These are phyloP conservation scores for Corymbia citriodora DNA, from an alignment of 441 rosid genomes.

Conservation along the genomic window DNA sequence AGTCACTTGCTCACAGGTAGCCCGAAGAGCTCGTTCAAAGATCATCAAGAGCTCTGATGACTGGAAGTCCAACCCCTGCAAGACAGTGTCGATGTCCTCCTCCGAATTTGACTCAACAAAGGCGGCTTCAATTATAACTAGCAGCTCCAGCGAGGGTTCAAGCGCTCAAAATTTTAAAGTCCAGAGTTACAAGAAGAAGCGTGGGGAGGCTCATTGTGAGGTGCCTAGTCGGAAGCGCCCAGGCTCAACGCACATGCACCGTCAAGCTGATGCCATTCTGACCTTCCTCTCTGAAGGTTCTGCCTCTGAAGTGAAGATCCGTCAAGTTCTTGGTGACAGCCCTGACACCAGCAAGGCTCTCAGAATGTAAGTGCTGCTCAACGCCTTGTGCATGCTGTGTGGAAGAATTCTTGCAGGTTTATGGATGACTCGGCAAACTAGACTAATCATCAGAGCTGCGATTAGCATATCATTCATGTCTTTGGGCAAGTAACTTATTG, in stretches of 20 bases:
- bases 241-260: constrained; percentile 39
- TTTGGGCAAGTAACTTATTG: not conserved
- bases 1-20: constrained; percentile 27
- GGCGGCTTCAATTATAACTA: constrained; percentile 54
- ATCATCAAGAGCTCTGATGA: constrained; percentile 25
- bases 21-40: constrained; percentile 46
- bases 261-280: constrained; percentile 70
- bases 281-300: constrained; percentile 52
- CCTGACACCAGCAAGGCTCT: constrained; percentile 98
- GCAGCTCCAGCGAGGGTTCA: constrained; percentile 49
- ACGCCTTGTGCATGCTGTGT: not conserved
- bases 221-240: constrained; percentile 20
- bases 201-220: not conserved
- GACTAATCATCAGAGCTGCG: not conserved
- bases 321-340: constrained; percentile 70
- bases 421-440: not conserved
- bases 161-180: constrained; percentile 24
- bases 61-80: constrained; percentile 6
- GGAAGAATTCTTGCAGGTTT: not conserved
- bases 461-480: not conserved
- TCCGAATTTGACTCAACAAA: constrained; percentile 18
- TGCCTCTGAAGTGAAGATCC: constrained; percentile 69
- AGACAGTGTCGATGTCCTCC: constrained; percentile 13
- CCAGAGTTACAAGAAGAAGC: constrained; percentile 5
- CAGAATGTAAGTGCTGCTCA: constrained; percentile 43